These are phyloP conservation scores for Kandelia obovata DNA, from an alignment of 345 rosid genomes.

Conservation along the genomic window DNA sequence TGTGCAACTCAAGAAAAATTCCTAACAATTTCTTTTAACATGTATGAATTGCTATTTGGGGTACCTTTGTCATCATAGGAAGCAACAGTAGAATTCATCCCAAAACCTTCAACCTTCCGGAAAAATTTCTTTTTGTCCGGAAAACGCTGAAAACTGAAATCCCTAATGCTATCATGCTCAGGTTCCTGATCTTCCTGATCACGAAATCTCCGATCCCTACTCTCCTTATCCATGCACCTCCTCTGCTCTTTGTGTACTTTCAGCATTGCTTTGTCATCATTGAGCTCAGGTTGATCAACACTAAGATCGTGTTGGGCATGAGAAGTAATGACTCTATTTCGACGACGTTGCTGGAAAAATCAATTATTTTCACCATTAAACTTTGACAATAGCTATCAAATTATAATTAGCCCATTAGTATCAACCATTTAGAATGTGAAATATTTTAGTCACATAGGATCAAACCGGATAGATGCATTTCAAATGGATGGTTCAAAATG, in stretches of 20 bases:
- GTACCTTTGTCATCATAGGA: conserved; percentile 66
- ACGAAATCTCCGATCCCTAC: conserved; percentile 63
- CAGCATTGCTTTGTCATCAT: conserved; percentile 56
- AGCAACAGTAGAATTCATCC: conserved; percentile 47
- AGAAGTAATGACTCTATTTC: conserved; percentile 54
- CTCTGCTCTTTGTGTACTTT: conserved; percentile 74
- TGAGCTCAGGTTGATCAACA: conserved; percentile 71
- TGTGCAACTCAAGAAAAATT: neutral
- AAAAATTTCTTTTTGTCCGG: conserved; percentile 62
- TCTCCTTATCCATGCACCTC: conserved; percentile 72
- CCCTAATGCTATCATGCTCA: conserved; percentile 62
- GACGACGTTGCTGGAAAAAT: conserved; percentile 61
- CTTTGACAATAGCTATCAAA: neutral
- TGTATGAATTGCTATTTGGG: conserved; percentile 53
- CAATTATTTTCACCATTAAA: conserved; percentile 6
- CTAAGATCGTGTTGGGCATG: conserved; percentile 62
- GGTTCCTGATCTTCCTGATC: conserved; percentile 70
- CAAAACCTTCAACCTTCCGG: conserved; percentile 67
- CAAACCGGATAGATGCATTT: neutral
- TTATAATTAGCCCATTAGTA: neutral
- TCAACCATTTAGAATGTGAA: too few relatives aligned
- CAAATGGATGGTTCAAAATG: neutral
- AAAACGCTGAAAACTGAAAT: conserved; percentile 46
- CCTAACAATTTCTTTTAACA: neutral
- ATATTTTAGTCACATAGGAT: neutral